These are phyloP conservation scores for Alopecurus myosuroides DNA, from an alignment of 176 grass and related monocot genomes.

Conservation along the genomic window DNA sequence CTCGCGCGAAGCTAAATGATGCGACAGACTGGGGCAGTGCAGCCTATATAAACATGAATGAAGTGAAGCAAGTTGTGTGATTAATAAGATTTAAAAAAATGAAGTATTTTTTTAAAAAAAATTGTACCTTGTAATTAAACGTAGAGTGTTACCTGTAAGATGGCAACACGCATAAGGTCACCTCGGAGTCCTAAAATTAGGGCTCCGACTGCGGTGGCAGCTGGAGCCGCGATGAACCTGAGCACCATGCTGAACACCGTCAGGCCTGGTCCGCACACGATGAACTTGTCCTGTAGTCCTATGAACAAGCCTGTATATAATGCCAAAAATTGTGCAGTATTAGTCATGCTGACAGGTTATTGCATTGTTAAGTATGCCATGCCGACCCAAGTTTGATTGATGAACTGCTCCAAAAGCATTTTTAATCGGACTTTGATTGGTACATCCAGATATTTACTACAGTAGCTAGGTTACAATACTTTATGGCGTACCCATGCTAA, in stretches of 20 bases:
- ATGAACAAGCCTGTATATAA: conserved; percentile 67
- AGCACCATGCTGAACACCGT: conserved; percentile 49
- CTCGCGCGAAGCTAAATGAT: conserved; percentile 69
- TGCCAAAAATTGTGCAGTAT: neutral
- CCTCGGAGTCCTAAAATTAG: conserved; percentile 44
- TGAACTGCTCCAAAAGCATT: neutral
- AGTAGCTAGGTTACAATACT: neutral
- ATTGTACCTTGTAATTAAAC: neutral
- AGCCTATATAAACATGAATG: conserved; percentile 40
- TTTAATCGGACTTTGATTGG: neutral
- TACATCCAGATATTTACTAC: too few relatives aligned
- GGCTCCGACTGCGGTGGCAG: conserved; percentile 28
- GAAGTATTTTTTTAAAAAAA: neutral
- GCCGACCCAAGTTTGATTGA: neutral
- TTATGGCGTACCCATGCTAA: conserved; percentile 85
- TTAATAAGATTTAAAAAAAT: neutral
- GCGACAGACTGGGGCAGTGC: conserved; percentile 66
- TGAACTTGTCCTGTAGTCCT: conserved; percentile 71
- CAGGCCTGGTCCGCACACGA: conserved; percentile 44
- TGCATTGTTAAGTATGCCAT: too few relatives aligned
- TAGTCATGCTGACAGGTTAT: neutral
- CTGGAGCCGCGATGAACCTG: conserved; percentile 60
- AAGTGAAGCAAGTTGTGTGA: neutral
- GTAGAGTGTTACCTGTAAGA: conserved; percentile 41
- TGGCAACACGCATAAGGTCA: conserved; percentile 52